These are phyloP conservation scores for Trichoderma citrinoviride DNA, from an alignment of 2,329 filamentous ascomycete species.

Conservation along the genomic window DNA sequence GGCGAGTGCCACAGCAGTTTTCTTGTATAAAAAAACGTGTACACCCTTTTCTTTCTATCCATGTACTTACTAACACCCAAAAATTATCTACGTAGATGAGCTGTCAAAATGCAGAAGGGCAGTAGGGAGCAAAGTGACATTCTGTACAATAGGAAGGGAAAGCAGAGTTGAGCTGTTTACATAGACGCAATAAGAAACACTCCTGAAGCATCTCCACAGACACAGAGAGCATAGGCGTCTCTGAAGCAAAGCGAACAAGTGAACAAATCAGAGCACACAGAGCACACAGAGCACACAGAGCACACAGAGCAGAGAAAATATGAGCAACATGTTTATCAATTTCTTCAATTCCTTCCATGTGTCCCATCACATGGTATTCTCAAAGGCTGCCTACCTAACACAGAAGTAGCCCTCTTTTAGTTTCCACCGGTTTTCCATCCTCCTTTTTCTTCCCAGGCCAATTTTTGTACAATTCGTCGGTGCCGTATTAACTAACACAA, in stretches of 20 bases:
- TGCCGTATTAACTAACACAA: constrained; percentile 2
- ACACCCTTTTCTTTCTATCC: not conserved
- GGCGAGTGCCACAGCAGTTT: not conserved
- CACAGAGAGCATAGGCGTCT: too few relatives aligned
- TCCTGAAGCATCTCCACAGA: too few relatives aligned
- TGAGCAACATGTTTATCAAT: too few relatives aligned
- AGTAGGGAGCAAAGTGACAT: not conserved
- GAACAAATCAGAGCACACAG: too few relatives aligned
- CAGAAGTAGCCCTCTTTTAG: not conserved
- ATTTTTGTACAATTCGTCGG: constrained; percentile 7
- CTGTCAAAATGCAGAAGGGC: not conserved
- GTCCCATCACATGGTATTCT: too few relatives aligned
- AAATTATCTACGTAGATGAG: constrained; percentile 7
- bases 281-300: too few relatives aligned
- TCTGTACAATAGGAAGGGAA: not conserved
- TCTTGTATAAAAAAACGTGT: constrained; percentile 14
- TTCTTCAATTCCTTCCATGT: too few relatives aligned
- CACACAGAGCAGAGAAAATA: too few relatives aligned
- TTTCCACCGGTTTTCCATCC: not conserved
- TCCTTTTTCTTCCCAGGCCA: not conserved
- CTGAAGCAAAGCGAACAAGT: too few relatives aligned
- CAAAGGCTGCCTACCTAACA: too few relatives aligned
- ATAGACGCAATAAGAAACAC: too few relatives aligned
- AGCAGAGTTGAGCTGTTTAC: not conserved
- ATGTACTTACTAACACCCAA: constrained; percentile 6